These are phyloP conservation scores for Mycena citricolor DNA, from an alignment of 1,284 basidiomycete genomes.

Conservation along the genomic window DNA sequence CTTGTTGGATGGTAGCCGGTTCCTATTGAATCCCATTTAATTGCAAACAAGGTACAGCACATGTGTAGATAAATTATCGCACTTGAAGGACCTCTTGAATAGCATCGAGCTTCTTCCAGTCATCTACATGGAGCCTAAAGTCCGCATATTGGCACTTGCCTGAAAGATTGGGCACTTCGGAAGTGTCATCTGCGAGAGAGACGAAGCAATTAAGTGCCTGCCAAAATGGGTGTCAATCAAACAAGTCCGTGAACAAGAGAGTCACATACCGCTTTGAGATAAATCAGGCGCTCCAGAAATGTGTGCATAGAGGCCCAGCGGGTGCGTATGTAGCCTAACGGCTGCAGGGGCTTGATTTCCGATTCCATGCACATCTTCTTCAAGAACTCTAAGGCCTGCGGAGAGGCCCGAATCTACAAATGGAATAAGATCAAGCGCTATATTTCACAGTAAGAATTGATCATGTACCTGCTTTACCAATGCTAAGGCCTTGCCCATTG, in stretches of 20 bases:
- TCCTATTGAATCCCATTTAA: conserved; percentile 18
- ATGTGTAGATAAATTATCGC: conserved; percentile 1
- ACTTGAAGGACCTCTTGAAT: conserved; percentile 29
- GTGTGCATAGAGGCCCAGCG: conserved; percentile 30
- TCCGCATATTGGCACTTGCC: conserved; percentile 21
- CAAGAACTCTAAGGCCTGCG: conserved; percentile 30
- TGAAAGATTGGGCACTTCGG: conserved; percentile 26
- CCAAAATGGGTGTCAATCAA: neutral
- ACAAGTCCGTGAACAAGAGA: neutral
- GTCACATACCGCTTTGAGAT: conserved; percentile 1
- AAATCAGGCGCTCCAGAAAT: conserved; percentile 26
- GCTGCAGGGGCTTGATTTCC: conserved; percentile 18
- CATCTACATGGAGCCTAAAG: conserved; percentile 18
- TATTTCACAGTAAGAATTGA: neutral
- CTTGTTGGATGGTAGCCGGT: conserved; percentile 26
- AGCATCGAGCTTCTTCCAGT: conserved; percentile 25
- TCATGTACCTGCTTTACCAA: conserved; percentile 9
- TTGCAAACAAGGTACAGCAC: neutral
- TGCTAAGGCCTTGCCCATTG: conserved; percentile 7
- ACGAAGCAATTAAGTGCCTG: conserved; percentile 28
- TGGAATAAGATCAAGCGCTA: conserved; percentile 3
- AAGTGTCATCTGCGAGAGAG: conserved; percentile 25
- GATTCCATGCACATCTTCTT: conserved; percentile 22
- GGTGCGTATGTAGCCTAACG: conserved; percentile 29
- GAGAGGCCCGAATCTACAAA: conserved; percentile 28